These are phyloP conservation scores for Stereum hirsutum DNA, from an alignment of 1,284 basidiomycete genomes.

Conservation along the genomic window DNA sequence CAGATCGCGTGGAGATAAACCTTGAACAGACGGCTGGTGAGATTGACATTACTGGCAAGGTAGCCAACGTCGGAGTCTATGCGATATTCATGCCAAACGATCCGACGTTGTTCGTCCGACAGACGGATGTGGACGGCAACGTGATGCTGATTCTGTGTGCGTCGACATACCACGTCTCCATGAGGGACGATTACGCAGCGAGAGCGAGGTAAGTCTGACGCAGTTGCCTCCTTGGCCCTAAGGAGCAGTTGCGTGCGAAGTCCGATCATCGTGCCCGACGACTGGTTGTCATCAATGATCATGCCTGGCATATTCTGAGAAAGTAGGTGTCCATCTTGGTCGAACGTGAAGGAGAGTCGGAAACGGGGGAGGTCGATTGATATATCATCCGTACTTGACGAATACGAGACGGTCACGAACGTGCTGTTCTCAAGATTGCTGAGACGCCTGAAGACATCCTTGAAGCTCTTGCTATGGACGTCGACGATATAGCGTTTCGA, in stretches of 20 bases:
- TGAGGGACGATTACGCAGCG: constrained; percentile 26
- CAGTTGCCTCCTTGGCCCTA: constrained; percentile 10
- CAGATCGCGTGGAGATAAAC: constrained; percentile 38
- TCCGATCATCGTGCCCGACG: constrained; percentile 28
- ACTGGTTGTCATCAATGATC: constrained; percentile 25
- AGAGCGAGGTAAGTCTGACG: constrained; percentile 9
- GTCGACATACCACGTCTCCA: constrained; percentile 19
- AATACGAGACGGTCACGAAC: constrained; percentile 3
- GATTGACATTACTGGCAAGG: constrained; percentile 22
- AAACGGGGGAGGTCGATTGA: constrained; percentile 23
- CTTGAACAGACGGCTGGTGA: constrained; percentile 27
- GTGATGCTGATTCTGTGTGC: constrained; percentile 6
- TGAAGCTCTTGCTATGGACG: constrained; percentile 21
- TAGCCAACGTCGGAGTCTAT: constrained; percentile 29
- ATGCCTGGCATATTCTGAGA: constrained; percentile 26
- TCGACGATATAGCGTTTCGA: constrained; percentile 14
- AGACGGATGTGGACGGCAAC: constrained; percentile 8
- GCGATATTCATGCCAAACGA: constrained; percentile 21
- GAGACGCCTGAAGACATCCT: constrained; percentile 21
- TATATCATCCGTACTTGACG: not conserved
- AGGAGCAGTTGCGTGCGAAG: constrained; percentile 31
- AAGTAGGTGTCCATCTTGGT: constrained; percentile 17
- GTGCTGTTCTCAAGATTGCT: constrained; percentile 20
- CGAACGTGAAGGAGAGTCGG: constrained; percentile 26
- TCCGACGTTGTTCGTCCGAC: not conserved